phyloP scores from a whole-genome alignment of 371 early-diverging fungal genomes.

The Rhizomucor pusillus region DNA sequence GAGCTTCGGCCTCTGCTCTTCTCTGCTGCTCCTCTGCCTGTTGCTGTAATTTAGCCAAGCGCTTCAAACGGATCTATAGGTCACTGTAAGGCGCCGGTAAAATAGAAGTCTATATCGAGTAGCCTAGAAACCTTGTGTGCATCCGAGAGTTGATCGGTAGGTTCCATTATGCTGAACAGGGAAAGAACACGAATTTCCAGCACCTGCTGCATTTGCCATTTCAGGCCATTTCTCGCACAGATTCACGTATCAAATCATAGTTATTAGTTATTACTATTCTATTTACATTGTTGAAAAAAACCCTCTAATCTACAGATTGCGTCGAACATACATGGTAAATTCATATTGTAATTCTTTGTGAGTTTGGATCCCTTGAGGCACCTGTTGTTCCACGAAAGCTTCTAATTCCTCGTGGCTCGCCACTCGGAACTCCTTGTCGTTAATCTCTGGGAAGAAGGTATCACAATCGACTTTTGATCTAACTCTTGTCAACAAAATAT shows the following conservation, averaged over 20 bases:
- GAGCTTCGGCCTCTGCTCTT: conserved; percentile 8
- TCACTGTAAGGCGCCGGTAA: neutral
- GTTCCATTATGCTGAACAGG: conserved; percentile 3
- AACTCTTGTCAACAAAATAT: conserved; percentile 63
- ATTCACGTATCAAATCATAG: too few relatives aligned
- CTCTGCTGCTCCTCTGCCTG: conserved; percentile 26
- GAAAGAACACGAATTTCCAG: too few relatives aligned
- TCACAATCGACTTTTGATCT: conserved; percentile 55
- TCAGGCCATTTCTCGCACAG: too few relatives aligned
- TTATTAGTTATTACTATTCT: too few relatives aligned
- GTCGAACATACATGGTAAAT: conserved; percentile 35
- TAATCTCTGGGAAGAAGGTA: conserved; percentile 66
- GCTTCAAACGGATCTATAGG: conserved; percentile 66
- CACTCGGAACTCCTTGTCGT: conserved; percentile 21
- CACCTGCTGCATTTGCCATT: too few relatives aligned
- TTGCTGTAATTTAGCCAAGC: conserved; percentile 64
- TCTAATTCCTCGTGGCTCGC: conserved; percentile 42
- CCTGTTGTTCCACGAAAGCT: conserved; percentile 33
- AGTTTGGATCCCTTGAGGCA: conserved; percentile 47
- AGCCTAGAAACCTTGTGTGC: conserved; percentile 15
- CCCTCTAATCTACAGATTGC: neutral
- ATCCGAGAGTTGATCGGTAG: conserved; percentile 15
- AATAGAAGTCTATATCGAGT: neutral
- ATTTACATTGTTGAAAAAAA: too few relatives aligned
- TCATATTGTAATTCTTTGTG: conserved; percentile 45